Evolutionary conservation across 768 basidiomycete genomes (phyloP).

Genomic region (Crucibulum laeve): DNA sequence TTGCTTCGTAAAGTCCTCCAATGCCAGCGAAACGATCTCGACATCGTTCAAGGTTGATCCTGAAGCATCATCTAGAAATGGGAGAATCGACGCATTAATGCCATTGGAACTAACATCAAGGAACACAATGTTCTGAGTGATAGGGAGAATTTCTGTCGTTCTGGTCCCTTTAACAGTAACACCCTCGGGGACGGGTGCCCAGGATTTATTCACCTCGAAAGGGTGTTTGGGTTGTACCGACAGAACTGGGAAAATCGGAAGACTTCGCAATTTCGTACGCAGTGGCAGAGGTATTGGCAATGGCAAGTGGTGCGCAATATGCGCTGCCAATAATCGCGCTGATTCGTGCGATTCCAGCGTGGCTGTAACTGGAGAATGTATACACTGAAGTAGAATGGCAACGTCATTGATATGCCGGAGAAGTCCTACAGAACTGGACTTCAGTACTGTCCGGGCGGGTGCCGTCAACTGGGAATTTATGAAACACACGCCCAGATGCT

Average conservation of each 20-base stretch:
- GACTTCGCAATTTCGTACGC: slow-evolving; percentile 7
- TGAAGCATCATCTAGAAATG: slow-evolving; percentile 20
- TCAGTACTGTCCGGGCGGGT: neutral
- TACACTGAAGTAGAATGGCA: neutral
- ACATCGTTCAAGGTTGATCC: slow-evolving; percentile 8
- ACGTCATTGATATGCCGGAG: neutral
- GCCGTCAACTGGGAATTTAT: neutral
- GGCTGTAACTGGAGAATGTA: neutral
- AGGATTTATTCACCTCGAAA: slow-evolving; percentile 1
- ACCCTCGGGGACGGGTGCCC: slow-evolving; percentile 7
- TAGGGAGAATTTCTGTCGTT: slow-evolving; percentile 17
- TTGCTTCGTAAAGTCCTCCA: slow-evolving; percentile 24
- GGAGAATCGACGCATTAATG: slow-evolving; percentile 14
- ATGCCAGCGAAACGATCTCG: slow-evolving; percentile 20
- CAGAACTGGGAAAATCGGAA: slow-evolving; percentile 25
- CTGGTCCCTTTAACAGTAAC: slow-evolving; percentile 4
- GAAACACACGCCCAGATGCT: neutral
- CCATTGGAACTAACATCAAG: slow-evolving; percentile 22
- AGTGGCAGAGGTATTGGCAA: neutral
- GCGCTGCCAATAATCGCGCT: neutral
- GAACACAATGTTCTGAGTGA: slow-evolving; percentile 16
- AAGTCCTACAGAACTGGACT: neutral
- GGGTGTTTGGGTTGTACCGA: slow-evolving; percentile 6
- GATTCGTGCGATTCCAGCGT: too few relatives aligned
- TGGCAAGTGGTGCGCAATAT: neutral